phyloP scores from a whole-genome alignment of 768 basidiomycete species.

The Tulasnella sp. region DNA sequence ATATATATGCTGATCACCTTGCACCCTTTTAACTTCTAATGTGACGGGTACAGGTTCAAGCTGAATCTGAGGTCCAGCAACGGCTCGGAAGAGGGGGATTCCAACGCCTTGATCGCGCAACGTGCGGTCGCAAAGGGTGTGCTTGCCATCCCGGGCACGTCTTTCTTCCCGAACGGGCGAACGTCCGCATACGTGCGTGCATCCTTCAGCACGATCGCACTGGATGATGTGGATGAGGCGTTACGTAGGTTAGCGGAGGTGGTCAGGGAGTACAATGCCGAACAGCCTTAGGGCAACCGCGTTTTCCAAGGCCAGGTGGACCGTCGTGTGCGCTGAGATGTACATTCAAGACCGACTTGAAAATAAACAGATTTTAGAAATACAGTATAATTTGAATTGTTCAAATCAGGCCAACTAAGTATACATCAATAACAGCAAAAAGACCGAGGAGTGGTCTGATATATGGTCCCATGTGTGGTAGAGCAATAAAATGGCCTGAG shows the following conservation, averaged over 20 bases:
- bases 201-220: constrained; percentile 54
- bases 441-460: no score
- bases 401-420: no score
- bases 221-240: constrained; percentile 11
- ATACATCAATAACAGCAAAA: no score
- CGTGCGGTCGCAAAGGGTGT: constrained; percentile 73
- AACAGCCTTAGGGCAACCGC: constrained; percentile 1
- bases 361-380: no score
- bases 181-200: constrained; percentile 70
- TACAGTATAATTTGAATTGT: no score
- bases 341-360: no score
- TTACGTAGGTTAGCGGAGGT: constrained; percentile 13
- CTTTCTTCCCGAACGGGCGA: constrained; percentile 62
- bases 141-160: constrained; percentile 78
- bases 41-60: constrained; percentile 46
- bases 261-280: constrained; percentile 12
- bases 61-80: constrained; percentile 32
- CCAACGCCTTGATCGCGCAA: constrained; percentile 56
- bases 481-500: no score
- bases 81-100: constrained; percentile 41
- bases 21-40: no score
- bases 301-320: no score
- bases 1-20: no score
- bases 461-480: no score
- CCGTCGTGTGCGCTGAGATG: no score